Conservation (phyloP, 257 asterid genomes). For the Craterostigma plantagineum region DNA sequence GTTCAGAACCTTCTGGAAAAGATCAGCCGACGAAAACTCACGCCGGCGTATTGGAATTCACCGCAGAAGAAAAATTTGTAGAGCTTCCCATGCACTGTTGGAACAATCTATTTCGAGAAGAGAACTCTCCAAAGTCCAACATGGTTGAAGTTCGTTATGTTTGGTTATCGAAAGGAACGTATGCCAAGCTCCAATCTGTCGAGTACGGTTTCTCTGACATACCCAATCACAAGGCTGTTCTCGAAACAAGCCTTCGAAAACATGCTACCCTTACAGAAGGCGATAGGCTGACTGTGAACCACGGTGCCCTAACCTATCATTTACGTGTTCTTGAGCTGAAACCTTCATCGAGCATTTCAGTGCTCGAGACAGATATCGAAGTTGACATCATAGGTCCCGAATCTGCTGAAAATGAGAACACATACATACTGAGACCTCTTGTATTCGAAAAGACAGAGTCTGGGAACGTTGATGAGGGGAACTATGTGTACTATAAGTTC, state of each 20-base stretch:
- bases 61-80: conserved; percentile 66
- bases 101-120: conserved; percentile 53
- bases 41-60: conserved; percentile 92
- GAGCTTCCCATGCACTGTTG: conserved; percentile 75
- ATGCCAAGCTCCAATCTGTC: conserved; percentile 71
- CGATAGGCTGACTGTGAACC: conserved; percentile 48
- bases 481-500: conserved; percentile 61
- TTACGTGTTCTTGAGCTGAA: conserved; percentile 71
- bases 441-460: conserved; percentile 48
- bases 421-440: conserved; percentile 43
- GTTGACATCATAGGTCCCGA: conserved; percentile 76
- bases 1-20: conserved; percentile 12
- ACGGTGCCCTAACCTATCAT: conserved; percentile 58
- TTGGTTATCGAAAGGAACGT: conserved; percentile 81
- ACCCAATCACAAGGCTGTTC: conserved; percentile 96
- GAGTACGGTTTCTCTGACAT: conserved; percentile 79
- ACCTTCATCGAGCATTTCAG: conserved; percentile 72
- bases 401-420: conserved; percentile 25
- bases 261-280: conserved; percentile 91
- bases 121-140: conserved; percentile 20
- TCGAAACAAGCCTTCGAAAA: conserved; percentile 89
- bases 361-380: conserved; percentile 89
- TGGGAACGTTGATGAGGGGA: conserved; percentile 59
- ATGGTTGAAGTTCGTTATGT: conserved; percentile 69
- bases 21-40: conserved; percentile 30